Evolutionary conservation across 1,139 yeast species (phyloP), one percentile per base, ranked within the genome.

Genomic region (Yamadazyma diddensiae): DNA sequence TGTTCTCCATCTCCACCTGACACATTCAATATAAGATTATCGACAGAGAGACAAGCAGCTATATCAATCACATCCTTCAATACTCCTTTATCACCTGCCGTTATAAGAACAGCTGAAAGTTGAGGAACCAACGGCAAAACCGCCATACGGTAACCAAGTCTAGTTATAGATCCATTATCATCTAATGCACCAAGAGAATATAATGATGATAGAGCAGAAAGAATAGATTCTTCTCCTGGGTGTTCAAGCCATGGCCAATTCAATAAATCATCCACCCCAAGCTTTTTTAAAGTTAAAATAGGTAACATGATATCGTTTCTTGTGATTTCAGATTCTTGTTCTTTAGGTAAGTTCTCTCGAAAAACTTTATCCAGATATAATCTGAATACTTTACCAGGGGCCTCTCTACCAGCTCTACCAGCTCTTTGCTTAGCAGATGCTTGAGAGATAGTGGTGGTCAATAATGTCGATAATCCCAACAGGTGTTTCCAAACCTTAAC

Each of bases 331-430:
- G 97, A 90, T 50, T 90, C 97, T 11, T 95, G 92, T 51, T 87
- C 94, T 34, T 68, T 65, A 0, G 85, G 81, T 26, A 94, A 62
- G 36, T 70, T 66, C 12, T 55, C 45, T 4, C 43, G 33, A 49
- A 76, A 92, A 29, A 84, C 81, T 2, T 62, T 55, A 49, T 90
- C 97, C 35, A 84, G 79, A 54, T 83, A 94, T 23, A 92, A 62
- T 39, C 98, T 66, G 57, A 73, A 92, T 24, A 94, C 88, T 55
- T 90, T 92, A 32, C 99, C 99, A 3, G 59, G 55, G 26, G 84
- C 78, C 62, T 92, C 97, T 77, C 99, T 86, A 45, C 99, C 99
- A 17, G 98, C 98, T 71, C 99, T 85, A 56, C 99, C 99, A 37
- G 94, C 82, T 59, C 99, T 72, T 63, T 92, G 99, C 27, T 83